Conservation (phyloP, 2,329 filamentous ascomycete species). For the Graphiopsis chlorocephala region DNA sequence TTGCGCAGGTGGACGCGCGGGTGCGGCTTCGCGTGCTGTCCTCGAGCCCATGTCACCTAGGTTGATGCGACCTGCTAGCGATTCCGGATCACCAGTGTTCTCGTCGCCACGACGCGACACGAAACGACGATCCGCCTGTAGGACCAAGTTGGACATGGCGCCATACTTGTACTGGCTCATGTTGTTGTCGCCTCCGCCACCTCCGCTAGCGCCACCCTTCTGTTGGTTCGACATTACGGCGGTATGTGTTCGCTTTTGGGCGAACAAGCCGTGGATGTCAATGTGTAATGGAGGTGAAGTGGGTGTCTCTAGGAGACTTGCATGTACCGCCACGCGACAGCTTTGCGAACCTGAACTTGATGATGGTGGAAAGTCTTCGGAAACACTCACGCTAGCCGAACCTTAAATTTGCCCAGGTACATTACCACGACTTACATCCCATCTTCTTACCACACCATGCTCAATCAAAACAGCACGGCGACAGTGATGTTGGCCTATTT, state of each 20-base stretch:
- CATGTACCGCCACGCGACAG: constrained; percentile 11
- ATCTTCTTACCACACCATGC: not conserved
- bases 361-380: constrained; percentile 10
- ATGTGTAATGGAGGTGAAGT: constrained; percentile 1
- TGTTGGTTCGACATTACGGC: constrained; percentile 18
- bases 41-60: constrained; percentile 92
- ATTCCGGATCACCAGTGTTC: constrained; percentile 94
- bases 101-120: constrained; percentile 90
- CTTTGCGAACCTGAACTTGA: constrained; percentile 1
- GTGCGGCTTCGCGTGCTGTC: constrained; percentile 73
- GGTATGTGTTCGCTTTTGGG: not conserved
- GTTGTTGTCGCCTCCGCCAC: constrained; percentile 29
- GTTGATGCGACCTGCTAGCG: constrained; percentile 87
- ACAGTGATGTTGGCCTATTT: not conserved
- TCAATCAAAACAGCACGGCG: not conserved
- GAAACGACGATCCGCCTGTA: constrained; percentile 98
- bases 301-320: constrained; percentile 10
- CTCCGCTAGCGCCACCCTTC: constrained; percentile 20
- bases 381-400: not conserved
- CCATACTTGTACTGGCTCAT: constrained; percentile 40
- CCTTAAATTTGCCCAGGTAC: not conserved
- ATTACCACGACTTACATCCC: not conserved
- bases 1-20: constrained; percentile 55
- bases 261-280: constrained; percentile 16
- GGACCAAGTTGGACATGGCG: constrained; percentile 94